phyloP scores from a whole-genome alignment of 1,139 yeast genomes.

The Ogataea hybrid region DNA sequence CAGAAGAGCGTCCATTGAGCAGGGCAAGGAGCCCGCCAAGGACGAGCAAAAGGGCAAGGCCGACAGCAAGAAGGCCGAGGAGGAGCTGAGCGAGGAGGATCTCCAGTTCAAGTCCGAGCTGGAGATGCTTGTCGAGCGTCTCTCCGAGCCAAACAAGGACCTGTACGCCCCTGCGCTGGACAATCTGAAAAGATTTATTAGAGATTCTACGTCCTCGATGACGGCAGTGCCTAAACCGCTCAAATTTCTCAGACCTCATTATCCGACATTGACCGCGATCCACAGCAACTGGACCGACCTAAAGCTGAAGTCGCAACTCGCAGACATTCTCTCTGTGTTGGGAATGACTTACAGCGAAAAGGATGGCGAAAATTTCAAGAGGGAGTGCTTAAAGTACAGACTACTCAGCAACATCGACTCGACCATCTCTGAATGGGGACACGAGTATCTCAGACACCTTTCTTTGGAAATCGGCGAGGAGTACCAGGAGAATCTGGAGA shows the following conservation, averaged over 20 bases:
- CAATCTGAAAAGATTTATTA: conserved; percentile 71
- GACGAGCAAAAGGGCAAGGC: conserved; percentile 15
- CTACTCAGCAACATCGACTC: conserved; percentile 56
- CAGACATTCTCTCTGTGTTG: conserved; percentile 87
- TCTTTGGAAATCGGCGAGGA: conserved; percentile 94
- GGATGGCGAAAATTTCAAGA: conserved; percentile 53
- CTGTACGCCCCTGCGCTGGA: conserved; percentile 60
- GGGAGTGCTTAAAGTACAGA: conserved; percentile 81
- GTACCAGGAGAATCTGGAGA: conserved; percentile 60
- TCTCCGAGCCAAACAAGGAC: conserved; percentile 48
- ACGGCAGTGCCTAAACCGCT: conserved; percentile 99
- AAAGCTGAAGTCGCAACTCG: conserved; percentile 46
- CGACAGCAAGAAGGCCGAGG: conserved; percentile 39
- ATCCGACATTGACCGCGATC: conserved; percentile 59
- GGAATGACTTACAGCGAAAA: conserved; percentile 90
- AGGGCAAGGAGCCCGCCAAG: conserved; percentile 12
- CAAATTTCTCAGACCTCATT: conserved; percentile 90
- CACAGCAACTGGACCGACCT: conserved; percentile 55
- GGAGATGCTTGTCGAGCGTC: conserved; percentile 80
- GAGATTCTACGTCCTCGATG: conserved; percentile 96
- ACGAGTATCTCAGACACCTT: conserved; percentile 93
- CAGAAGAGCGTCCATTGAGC: conserved; percentile 10
- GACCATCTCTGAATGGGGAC: conserved; percentile 90
- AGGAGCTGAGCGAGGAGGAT: conserved; percentile 93
- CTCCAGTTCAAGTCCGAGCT: conserved; percentile 82